phyloP scores from a whole-genome alignment of 305 asterid species.

The Solanum hybrid region DNA sequence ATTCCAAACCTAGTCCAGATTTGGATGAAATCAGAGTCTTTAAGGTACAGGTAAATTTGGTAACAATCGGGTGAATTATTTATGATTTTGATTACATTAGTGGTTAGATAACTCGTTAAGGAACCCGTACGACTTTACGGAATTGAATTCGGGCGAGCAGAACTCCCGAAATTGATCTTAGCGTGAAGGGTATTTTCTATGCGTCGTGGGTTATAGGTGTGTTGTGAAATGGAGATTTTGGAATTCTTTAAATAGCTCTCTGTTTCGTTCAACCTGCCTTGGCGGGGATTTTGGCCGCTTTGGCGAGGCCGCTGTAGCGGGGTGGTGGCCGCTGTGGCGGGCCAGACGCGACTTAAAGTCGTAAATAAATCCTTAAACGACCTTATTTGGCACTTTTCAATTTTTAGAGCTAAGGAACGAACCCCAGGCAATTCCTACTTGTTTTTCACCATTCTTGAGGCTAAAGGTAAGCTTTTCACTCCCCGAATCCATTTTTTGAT shows the following conservation, averaged over 20 bases:
- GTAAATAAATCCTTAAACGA: too few species aligned
- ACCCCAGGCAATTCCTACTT: neutral
- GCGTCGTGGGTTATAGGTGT: neutral
- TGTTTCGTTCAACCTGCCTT: neutral
- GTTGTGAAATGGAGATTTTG: neutral
- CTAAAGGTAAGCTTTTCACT: neutral
- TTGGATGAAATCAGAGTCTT: too few species aligned
- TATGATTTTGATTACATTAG: too few species aligned
- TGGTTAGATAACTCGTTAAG: too few species aligned
- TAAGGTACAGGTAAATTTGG: too few species aligned
- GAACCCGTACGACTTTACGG: too few species aligned
- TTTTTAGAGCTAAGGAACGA: too few species aligned
- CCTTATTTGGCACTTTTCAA: neutral
- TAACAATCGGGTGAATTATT: too few species aligned
- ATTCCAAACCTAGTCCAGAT: too few species aligned
- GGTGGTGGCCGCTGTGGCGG: neutral
- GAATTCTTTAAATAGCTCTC: neutral
- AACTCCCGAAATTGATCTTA: too few species aligned
- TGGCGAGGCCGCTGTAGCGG: neutral
- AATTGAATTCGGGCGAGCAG: too few species aligned
- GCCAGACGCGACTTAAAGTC: neutral
- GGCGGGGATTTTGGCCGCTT: neutral
- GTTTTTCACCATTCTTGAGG: neutral
- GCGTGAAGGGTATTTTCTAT: too few species aligned
- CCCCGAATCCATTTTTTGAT: neutral